phyloP scores from a whole-genome alignment of 1,284 basidiomycete species.

The Marasmius oreades region DNA sequence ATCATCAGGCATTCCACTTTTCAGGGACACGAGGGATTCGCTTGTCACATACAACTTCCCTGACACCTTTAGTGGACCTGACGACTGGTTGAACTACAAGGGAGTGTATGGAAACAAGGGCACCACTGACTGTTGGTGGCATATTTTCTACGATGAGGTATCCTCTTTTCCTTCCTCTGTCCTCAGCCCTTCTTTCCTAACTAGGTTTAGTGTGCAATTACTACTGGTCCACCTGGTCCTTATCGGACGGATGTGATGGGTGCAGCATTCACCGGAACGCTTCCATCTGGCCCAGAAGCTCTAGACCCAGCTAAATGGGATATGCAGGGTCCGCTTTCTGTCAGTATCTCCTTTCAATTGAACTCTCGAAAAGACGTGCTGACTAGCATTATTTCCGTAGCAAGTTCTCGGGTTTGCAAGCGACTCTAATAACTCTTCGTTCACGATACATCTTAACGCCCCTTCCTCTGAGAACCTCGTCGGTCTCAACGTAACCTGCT shows the following conservation, averaged over 20 bases:
- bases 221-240: not conserved
- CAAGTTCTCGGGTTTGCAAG: not conserved
- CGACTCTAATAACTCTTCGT: not conserved
- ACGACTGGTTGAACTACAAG: slow-evolving; percentile 2
- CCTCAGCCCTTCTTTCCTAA: not conserved
- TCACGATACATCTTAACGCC: not conserved
- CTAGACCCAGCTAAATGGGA: not conserved
- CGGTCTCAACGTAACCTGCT: not conserved
- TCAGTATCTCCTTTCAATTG: not conserved
- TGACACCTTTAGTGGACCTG: not conserved
- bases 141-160: slow-evolving; percentile 6
- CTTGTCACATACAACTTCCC: not conserved
- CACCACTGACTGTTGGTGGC: not conserved
- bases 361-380: not conserved
- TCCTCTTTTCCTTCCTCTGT: not conserved
- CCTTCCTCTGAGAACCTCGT: not conserved
- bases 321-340: not conserved
- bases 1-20: not conserved
- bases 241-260: not conserved
- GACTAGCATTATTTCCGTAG: not conserved
- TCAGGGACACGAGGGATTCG: not conserved
- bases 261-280: not conserved
- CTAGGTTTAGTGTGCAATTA: not conserved
- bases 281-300: not conserved
- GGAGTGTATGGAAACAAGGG: slow-evolving; percentile 2